These are phyloP conservation scores for Yamadazyma laniorum DNA, from an alignment of 805 yeast species.

Conservation along the genomic window DNA sequence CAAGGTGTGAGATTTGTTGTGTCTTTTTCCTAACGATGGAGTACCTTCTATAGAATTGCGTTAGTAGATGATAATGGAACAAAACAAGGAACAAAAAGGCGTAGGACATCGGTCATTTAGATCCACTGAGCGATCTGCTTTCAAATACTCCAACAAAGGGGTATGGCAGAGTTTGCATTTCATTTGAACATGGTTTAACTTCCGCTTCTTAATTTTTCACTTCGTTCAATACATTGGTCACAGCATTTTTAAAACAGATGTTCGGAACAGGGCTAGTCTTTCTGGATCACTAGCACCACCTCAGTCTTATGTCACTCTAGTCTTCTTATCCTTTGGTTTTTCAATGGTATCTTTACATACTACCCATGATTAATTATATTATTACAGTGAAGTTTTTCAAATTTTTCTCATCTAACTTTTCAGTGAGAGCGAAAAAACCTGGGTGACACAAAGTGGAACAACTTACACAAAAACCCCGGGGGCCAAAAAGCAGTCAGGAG, in stretches of 20 bases:
- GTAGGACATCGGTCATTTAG: too few species aligned
- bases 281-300: too few species aligned
- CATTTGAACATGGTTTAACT: too few species aligned
- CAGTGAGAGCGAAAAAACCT: slow-evolving; percentile 4
- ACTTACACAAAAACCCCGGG: slow-evolving; percentile 5
- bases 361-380: slow-evolving; percentile 61
- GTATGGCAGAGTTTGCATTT: too few species aligned
- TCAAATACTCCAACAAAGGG: too few species aligned
- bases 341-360: slow-evolving; percentile 49
- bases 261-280: too few species aligned
- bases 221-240: too few species aligned
- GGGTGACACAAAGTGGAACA: slow-evolving; percentile 1
- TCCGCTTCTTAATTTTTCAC: too few species aligned
- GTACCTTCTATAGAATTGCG: slow-evolving; percentile 74
- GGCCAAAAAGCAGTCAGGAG: slow-evolving; percentile 3
- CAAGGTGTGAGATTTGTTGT: slow-evolving; percentile 98
- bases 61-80: slow-evolving; percentile 14
- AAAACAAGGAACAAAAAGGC: too few species aligned
- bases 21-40: slow-evolving; percentile 99
- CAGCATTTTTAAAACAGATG: too few species aligned
- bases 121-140: too few species aligned
- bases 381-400: slow-evolving; percentile 5
- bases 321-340: not conserved
- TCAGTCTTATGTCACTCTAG: too few species aligned
- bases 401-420: slow-evolving; percentile 8